Base-by-base conservation (phyloP, 148 eudicot genomes). In the Spergularia marina region DNA sequence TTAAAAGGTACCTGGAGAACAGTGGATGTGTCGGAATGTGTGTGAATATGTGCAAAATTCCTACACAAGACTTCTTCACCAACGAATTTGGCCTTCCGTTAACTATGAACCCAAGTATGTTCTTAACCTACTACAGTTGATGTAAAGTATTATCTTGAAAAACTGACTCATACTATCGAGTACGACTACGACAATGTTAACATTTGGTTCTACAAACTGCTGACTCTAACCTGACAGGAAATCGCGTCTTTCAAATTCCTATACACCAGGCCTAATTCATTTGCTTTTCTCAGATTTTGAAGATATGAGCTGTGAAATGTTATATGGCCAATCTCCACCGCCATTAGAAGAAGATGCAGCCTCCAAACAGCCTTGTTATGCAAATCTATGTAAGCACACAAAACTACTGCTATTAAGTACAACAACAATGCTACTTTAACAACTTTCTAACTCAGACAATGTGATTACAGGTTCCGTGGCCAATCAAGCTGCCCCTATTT, bases 271-370 rank as follows among this genome's bases (percentile, higher is more conserved):
- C 16, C 7, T 25, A 25, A 44, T 11, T 14, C 44, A 0, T 30
- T 5, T 5, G 7, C 23, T 25, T 17, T 25, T 56, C 9, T 82
- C 85, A 94, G 98, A 94, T 83, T 94, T 94, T 85, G 98, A 94
- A 84, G 98, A 94, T 72, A 94, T 94, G 98, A 94, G 98, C 66
- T 94, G 98, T 57, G 98, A 94, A 65, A 94, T 94, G 98, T 78
- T 91, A 52, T 94, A 94, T 72, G 98, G 98, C 55, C 98, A 91
- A 84, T 85, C 79, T 66, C 98, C 98, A 36, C 97, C 98, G 12
- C 70, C 91, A 41, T 85, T 94, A 25, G 95, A 94, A 80, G 90
- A 88, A 68, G 97, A 94, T 80, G 85, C 90, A 2, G 94, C 76
- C 20, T 74, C 88, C 69, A 88, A 91, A 79, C 94, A 94, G 59